phyloP scores from a whole-genome alignment of 2,329 filamentous ascomycete genomes.

The Botryotinia globosa region DNA sequence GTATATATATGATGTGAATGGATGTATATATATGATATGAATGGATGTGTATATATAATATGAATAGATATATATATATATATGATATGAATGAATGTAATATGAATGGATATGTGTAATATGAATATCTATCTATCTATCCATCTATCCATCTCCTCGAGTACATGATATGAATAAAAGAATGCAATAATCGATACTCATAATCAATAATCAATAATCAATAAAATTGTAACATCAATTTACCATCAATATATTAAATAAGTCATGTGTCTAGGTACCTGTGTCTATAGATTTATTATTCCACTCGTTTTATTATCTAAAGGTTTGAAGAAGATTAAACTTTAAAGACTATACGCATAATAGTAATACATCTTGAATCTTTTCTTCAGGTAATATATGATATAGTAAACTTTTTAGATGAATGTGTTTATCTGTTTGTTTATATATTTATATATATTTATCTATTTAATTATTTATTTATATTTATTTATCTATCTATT shows the following conservation, averaged over 20 bases:
- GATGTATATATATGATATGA: neutral
- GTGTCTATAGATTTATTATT: no score
- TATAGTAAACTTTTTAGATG: neutral
- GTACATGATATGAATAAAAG: neutral
- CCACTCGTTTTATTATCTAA: no score
- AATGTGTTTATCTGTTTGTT: no score
- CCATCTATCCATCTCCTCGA: neutral
- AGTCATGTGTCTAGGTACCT: no score
- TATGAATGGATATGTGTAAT: neutral
- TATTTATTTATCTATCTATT: neutral
- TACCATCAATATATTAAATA: neutral
- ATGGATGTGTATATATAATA: neutral
- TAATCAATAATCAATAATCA: neutral
- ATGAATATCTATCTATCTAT: neutral
- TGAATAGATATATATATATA: no score
- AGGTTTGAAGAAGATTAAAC: conserved; percentile 1
- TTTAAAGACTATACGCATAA: neutral
- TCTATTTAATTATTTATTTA: neutral
- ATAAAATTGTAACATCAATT: neutral
- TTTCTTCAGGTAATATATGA: neutral
- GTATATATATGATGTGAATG: neutral
- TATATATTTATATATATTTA: no score
- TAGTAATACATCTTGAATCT: neutral
- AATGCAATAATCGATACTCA: neutral
- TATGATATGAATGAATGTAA: neutral